Base-by-base conservation (phyloP, 2,329 filamentous ascomycete genomes). In the Magnaporthiopsis rhizophila region DNA sequence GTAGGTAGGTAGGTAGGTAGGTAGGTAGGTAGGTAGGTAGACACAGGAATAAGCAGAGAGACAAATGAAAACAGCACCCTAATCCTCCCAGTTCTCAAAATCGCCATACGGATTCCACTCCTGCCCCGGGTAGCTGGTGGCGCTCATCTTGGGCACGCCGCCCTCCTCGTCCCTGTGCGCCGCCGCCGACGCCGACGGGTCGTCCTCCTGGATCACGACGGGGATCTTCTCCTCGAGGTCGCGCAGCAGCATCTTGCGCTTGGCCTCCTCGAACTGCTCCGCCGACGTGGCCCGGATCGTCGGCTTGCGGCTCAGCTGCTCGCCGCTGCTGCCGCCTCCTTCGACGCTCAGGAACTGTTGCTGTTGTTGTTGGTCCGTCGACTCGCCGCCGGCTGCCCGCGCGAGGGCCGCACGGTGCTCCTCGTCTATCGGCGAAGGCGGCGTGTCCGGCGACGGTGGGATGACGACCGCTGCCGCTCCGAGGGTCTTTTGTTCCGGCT, bases 41-140 rank as follows among this genome's bases (percentile, higher is more conserved):
- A 50, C 38, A 50, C 6, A 11, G 3, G 6, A 15, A 38, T 5
- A 38, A 13, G 15, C 5, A 38, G 12, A 38, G 3, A 18, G 18
- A 12, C 11, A 38, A 38, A 13, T 38, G 36, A 3, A 38, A 38
- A 26, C 45, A 58, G 11, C 24, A 50, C 60, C 38, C 28, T 57
- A 72, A 24, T 74, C 74, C 36, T 73, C 73, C 11, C 70, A 71
- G 24, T 69, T 70, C 57, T 62, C 66, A 59, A 70, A 71, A 6
- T 71, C 73, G 3, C 67, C 73, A 63, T 83, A 84, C 2, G 86
- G 86, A 69, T 84, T 84, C 87, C 88, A 90, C 72, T 90, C 87
- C 75, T 89, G 86, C 0, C 88, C 88, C 0, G 88, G 88, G 73
- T 89, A 90, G 71, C 83, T 86, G 15, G 86, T 87, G 8, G 86